Base-by-base conservation (phyloP, 129 eudicot genomes). In the Artemisia argyi region DNA sequence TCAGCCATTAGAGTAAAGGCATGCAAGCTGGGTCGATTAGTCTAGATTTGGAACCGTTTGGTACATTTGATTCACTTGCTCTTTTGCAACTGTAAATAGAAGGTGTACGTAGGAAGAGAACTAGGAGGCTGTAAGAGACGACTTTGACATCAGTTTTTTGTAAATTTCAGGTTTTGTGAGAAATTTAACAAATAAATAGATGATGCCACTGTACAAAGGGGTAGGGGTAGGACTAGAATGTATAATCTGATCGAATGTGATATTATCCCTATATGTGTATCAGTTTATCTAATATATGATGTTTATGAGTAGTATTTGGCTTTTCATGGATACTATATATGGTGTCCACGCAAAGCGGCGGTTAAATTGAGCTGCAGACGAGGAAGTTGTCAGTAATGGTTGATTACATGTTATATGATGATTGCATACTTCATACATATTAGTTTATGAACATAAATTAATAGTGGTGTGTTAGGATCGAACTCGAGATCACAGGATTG, bases 11-110 rank as follows among this genome's bases (percentile, higher is more conserved):
- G 84, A 76, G 68, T 80, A 76, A 61, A 10, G 35, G 30, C 48
- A 66, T n/a, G 17, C 50, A 52, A 8, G 2, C 57, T 3, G 28
- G 66, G 28, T 57, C 46, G 66, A 20, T 57, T 42, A 56, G 75
- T 60, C 19, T 65, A 61, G 42, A 32, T 24, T 30, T 73, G 66
- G 30, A 48, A 67, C 42, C 24, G 15, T 0, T 24, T 56, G 10
- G 46, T 32, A 44, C 11, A 4, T 32, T 32, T 20, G 0, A 48
- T 17, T 1, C 19, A 39, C 60, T 24, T 65, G 39, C 11, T 68
- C 12, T 53, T 64, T 65, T 52, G 17, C 10, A 63, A 62, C 2
- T 52, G 80, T 84, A 80, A 57, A 84, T 84, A 80, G 74, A 73
- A 73, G 51, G 47, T 66, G 61, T n/a, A n/a, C n/a, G n/a, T 68